Conservation (phyloP, 2,329 filamentous ascomycete genomes). For the Eutypella sp. region DNA sequence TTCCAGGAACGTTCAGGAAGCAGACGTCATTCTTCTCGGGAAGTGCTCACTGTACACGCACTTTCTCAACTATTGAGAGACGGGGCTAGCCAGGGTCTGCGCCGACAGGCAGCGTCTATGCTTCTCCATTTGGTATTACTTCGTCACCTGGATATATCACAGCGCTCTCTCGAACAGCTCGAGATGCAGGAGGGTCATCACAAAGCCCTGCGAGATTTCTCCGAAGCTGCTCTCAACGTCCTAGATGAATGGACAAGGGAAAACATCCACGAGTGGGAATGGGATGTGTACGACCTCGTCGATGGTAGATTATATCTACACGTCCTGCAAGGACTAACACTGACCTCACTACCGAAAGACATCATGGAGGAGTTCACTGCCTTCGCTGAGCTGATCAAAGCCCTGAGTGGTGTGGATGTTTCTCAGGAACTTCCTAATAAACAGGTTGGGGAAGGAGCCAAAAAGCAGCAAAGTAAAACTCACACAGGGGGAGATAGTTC, state of each 20-base stretch:
- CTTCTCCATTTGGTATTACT: conserved; percentile 22
- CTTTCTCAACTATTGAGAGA: conserved; percentile 14
- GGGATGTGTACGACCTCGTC: conserved; percentile 29
- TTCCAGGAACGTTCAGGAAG: background rate
- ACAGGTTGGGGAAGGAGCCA: conserved; percentile 1
- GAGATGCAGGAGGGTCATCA: background rate
- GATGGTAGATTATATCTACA: conserved; percentile 26
- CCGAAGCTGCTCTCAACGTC: conserved; percentile 4
- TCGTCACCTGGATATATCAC: conserved; percentile 15
- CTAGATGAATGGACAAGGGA: conserved; percentile 1
- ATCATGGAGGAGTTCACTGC: conserved; percentile 12
- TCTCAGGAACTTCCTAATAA: background rate
- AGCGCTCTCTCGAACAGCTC: conserved; percentile 13
- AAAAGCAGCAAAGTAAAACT: background rate
- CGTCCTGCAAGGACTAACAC: conserved; percentile 1
- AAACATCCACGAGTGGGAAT: conserved; percentile 6
- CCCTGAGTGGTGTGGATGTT: conserved; percentile 1
- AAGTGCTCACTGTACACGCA: conserved; percentile 13
- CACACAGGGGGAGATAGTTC: too few relatives aligned
- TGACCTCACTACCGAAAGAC: conserved; percentile 6
- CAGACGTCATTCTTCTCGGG: conserved; percentile 10
- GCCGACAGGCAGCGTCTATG: conserved; percentile 12
- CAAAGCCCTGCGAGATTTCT: conserved; percentile 11
- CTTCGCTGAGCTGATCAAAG: conserved; percentile 1
- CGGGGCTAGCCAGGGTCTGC: background rate